phyloP scores from a whole-genome alignment of 1,284 basidiomycete genomes.

The Puccinia coronata region DNA sequence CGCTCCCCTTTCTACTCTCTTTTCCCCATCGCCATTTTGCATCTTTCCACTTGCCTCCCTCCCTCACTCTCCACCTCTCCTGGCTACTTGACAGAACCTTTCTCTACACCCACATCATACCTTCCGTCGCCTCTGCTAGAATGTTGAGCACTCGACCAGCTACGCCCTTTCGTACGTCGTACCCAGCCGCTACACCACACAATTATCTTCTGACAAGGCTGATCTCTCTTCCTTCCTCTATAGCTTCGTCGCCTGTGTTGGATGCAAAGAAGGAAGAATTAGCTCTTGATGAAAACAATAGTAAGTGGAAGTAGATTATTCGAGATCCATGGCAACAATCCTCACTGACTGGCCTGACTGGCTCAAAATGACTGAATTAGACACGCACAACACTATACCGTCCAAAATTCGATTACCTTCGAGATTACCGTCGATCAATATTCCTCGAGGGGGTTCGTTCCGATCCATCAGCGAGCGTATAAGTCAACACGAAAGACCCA shows the following conservation, averaged over 20 bases:
- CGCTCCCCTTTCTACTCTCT: not conserved
- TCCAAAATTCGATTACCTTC: not conserved
- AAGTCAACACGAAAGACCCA: not conserved
- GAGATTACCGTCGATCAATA: not conserved
- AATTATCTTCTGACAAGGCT: not conserved
- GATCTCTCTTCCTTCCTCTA: not conserved
- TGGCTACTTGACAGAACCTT: not conserved
- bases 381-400: not conserved
- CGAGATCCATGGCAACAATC: no score
- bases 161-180: conserved; percentile 6
- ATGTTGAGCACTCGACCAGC: conserved; percentile 15
- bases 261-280: not conserved
- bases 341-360: not conserved
- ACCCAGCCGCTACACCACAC: no score
- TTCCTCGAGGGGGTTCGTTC: not conserved
- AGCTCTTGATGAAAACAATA: not conserved
- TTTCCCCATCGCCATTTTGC: not conserved
- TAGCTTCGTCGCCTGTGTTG: conserved; percentile 9
- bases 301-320: not conserved
- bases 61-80: not conserved
- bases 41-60: not conserved
- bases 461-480: conserved; percentile 17
- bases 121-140: not conserved
- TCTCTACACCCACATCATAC: not conserved
- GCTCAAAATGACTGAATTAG: not conserved